Evolutionary conservation across 805 yeast species (phyloP), one percentile per base, ranked within the genome.

Genomic region (Saturnispora besseyi): DNA sequence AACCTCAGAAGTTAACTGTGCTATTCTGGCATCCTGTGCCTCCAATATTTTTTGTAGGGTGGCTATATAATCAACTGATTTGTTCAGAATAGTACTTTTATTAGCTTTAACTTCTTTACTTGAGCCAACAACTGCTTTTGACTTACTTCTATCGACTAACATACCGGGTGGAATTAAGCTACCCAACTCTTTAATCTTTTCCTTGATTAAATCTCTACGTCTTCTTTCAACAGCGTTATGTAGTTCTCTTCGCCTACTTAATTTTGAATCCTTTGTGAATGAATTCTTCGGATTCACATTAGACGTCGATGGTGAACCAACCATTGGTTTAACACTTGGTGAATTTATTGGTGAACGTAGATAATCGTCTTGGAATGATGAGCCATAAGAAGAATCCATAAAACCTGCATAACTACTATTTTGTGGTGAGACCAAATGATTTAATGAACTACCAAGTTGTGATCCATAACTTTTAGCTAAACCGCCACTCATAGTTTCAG

Each of bases 191-290:
- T 84, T 84, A 54, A 90, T 89, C 59, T 87, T 81, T 60, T 86
- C 95, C 63, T 90, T 89, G 60, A 90, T 90, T 57, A 87, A 73
- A 64, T 91, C 98, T 54, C 98, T 75, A 61, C 98, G 76, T 57
- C 96, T 75, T 59, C 96, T 76, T 65, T 90, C 98, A 4, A 90
- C 97, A 1, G 96, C 96, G 62, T 90, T 90, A 65, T 90, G 98
- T 54, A 88, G 82, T 62, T 89, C 96, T 52, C 96, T 71, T 54
- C 96, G 75, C 54, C 96, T 75, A 53, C 80, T 77, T 48, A 85
- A 64, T 60, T 84, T 85, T 52, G 84, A 88, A 48, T 84, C 95
- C 59, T 79, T 80, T 4, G 76, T 65, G 36, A 75, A 50, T 46
- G 63, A 60, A 45, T 56, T 64, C 48, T 66, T 67, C 4, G 67